phyloP scores from a whole-genome alignment of 768 basidiomycete species.

The Suillus clintonianus region DNA sequence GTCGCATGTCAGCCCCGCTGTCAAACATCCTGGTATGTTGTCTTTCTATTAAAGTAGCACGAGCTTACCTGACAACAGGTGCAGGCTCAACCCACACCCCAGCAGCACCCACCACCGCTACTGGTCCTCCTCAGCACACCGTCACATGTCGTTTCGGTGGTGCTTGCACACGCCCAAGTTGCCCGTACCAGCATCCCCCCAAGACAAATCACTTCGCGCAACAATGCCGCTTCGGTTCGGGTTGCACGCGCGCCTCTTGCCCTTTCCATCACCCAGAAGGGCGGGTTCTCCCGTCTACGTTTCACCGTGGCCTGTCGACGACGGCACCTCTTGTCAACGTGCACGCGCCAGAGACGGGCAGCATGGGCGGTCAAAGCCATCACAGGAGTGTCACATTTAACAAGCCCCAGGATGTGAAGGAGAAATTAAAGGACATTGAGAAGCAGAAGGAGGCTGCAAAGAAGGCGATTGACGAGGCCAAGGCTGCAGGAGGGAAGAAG shows the following conservation, averaged over 20 bases:
- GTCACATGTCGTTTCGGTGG: slow-evolving; percentile 70
- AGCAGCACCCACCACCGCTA: slow-evolving; percentile 29
- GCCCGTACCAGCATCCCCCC: slow-evolving; percentile 69
- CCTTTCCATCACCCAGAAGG: slow-evolving; percentile 91
- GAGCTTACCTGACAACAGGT: slow-evolving; percentile 20
- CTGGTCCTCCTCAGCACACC: slow-evolving; percentile 21
- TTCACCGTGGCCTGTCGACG: slow-evolving; percentile 75
- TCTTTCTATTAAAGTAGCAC: slow-evolving; percentile 6
- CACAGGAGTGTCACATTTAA: slow-evolving; percentile 77
- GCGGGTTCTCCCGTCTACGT: slow-evolving; percentile 74
- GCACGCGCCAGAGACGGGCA: slow-evolving; percentile 61
- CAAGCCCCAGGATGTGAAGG: slow-evolving; percentile 43
- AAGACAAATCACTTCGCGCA: slow-evolving; percentile 44
- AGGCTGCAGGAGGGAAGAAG: slow-evolving; percentile 64
- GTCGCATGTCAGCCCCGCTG: slow-evolving; percentile 88
- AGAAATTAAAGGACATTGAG: slow-evolving; percentile 39
- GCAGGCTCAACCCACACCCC: slow-evolving; percentile 41
- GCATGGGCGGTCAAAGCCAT: slow-evolving; percentile 63
- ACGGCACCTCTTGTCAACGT: slow-evolving; percentile 64
- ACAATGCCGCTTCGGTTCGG: slow-evolving; percentile 82
- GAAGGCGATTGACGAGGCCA: slow-evolving; percentile 66
- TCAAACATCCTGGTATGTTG: slow-evolving; percentile 57
- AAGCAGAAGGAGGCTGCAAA: slow-evolving; percentile 64
- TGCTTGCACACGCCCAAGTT: slow-evolving; percentile 67
- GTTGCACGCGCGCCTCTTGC: slow-evolving; percentile 85